Conservation (phyloP, 441 rosid genomes). For the Jatropha multifida region DNA sequence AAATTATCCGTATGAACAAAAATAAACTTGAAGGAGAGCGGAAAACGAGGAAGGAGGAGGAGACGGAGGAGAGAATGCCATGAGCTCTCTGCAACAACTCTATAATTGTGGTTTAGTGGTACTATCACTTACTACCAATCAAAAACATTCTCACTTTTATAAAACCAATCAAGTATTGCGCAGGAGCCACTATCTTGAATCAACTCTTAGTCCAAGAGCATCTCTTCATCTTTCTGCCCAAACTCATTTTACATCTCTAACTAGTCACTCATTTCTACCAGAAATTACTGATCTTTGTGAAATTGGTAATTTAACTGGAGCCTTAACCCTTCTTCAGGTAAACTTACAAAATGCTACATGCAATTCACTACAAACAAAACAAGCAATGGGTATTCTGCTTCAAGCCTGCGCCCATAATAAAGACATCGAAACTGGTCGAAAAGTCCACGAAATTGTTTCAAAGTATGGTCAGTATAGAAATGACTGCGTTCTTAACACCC, state of each 20-base stretch:
- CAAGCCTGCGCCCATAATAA: conserved; percentile 53
- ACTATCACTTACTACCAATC: neutral
- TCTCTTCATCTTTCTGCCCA: conserved; percentile 24
- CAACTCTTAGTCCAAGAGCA: conserved; percentile 6
- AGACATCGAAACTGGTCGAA: conserved; percentile 47
- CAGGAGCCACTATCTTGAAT: conserved; percentile 14
- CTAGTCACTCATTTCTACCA: conserved; percentile 28
- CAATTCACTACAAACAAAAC: conserved; percentile 30
- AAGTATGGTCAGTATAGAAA: conserved; percentile 36
- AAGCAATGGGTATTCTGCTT: conserved; percentile 49
- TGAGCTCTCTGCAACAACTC: conserved; percentile 11
- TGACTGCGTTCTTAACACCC: conserved; percentile 51
- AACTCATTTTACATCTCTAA: conserved; percentile 6
- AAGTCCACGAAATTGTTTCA: conserved; percentile 45
- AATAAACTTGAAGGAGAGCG: no score
- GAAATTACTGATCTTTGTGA: conserved; percentile 42
- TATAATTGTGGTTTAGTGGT: neutral
- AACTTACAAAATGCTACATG: conserved; percentile 22
- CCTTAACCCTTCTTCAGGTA: conserved; percentile 34
- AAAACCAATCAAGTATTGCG: neutral
- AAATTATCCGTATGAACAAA: no score
- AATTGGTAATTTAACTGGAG: conserved; percentile 39
- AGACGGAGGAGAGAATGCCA: neutral
- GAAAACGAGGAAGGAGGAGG: neutral
- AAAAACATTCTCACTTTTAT: neutral